These are phyloP conservation scores for Glebionis coronaria DNA, from an alignment of 129 eudicot species.

Conservation along the genomic window DNA sequence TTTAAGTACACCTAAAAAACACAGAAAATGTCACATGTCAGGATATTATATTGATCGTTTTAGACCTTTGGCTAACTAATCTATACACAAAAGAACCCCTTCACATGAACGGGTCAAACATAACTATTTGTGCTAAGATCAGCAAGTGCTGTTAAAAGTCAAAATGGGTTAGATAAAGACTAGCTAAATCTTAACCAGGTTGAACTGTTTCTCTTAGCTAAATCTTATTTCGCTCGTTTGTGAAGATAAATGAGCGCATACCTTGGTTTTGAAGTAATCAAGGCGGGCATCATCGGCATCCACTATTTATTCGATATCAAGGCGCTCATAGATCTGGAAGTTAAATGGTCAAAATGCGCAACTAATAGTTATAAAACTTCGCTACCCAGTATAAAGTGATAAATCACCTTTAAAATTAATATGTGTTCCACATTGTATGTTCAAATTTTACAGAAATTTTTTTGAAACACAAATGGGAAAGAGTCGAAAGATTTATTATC, in stretches of 20 bases:
- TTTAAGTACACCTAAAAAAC: conserved; percentile 76
- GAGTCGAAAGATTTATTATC: neutral
- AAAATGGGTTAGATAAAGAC: no score
- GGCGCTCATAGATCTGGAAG: conserved; percentile 72
- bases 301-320: conserved; percentile 55
- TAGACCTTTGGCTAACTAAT: no score
- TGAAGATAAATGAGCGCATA: conserved; percentile 17
- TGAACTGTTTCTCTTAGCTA: no score
- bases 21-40: conserved; percentile 12
- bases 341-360: conserved; percentile 11
- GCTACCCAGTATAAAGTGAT: neutral
- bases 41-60: no score
- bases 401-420: neutral
- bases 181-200: no score
- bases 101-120: no score
- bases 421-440: neutral
- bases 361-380: neutral
- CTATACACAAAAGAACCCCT: no score
- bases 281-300: conserved; percentile 86
- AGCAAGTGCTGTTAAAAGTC: no score
- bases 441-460: neutral
- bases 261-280: conserved; percentile 79
- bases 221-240: no score
- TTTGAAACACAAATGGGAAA: conserved; percentile 12
- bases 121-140: neutral